Base-by-base conservation (phyloP, 306 rosid species). In the Trichosanthes truncata region DNA sequence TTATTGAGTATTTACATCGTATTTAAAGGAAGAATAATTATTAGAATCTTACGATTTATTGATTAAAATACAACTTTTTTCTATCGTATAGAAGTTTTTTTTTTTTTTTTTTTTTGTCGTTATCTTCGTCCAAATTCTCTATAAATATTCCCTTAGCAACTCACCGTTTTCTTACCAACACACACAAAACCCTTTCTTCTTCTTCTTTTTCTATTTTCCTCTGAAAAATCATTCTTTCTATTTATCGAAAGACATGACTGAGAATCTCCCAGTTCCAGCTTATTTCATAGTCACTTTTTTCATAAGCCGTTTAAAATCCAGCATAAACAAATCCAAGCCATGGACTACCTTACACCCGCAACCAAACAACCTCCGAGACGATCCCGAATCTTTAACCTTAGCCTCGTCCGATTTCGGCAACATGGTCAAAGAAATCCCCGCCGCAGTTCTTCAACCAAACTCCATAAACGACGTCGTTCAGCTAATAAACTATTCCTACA, bases 391-490 rank as follows among this genome's bases (percentile, higher is more conserved):
- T 79, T 59, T 92, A 5, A 52, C 46, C 78, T 23, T 73, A 14
- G 98, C 92, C 46, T 83, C 97, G 0, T 80, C 40, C 9, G 98
- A 95, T 79, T 91, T 82, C 21, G 98, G 98, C 18, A 89, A 95
- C 25, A 81, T 92, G 0, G 81, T 83, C 5, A 82, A 55, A 1
- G 77, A 91, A 71, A 81, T 48, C 43, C 98, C 98, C 9, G 74
- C 82, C 0, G 90, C 92, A 0, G 95, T 95, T 46, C 60, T 89
- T 11, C 43, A 82, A 2, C 98, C 98, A 9, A 59, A 81, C 0
- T 81, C 95, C 6, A 69, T 74, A 3, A 61, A 74, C 55, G 98
- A 88, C 79, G 86, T 92, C 1, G 55, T 84, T 0, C 78, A 48
- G 3, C 63, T 95, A 52, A 43, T 95, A 13, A 49, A 84, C 21